A percentile compares a stretch with the other conserved stretches of the same genome.
Conservation (phyloP, 345 rosid genomes). For the Rubroshorea leprosula region DNA sequence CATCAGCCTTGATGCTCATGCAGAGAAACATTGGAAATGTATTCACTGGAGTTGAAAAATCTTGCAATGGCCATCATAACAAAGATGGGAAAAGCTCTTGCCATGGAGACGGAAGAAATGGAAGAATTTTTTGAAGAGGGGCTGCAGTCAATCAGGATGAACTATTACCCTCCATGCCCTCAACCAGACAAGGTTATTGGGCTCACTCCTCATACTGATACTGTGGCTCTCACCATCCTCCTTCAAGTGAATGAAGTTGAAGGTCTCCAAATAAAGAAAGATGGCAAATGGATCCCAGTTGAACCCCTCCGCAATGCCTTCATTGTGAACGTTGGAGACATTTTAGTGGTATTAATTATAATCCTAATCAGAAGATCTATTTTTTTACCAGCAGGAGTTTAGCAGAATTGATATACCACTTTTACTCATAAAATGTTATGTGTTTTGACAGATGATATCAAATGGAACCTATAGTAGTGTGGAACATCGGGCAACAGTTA, state of each 20-base stretch:
- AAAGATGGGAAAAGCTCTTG: too few relatives aligned
- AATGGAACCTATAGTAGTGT: conserved; percentile 22
- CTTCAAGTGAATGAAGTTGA: conserved; percentile 21
- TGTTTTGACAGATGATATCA: conserved; percentile 10
- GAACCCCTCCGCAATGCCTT: conserved; percentile 16
- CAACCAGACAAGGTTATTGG: conserved; percentile 12
- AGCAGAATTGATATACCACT: neutral
- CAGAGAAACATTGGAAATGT: too few relatives aligned
- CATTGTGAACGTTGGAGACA: conserved; percentile 27
- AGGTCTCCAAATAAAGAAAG: conserved; percentile 26
- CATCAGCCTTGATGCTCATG: too few relatives aligned
- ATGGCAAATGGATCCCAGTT: conserved; percentile 22
- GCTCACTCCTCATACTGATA: conserved; percentile 23
- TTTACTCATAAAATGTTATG: neutral
- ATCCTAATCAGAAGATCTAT: too few relatives aligned
- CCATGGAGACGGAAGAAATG: too few relatives aligned
- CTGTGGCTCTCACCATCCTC: conserved; percentile 21
- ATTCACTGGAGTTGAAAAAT: too few relatives aligned
- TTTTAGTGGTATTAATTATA: conserved; percentile 19
- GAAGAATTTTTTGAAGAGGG: too few relatives aligned
- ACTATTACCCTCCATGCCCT: too few relatives aligned
- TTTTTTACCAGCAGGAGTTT: neutral
- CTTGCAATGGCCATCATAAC: too few relatives aligned
- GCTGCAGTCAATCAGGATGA: too few relatives aligned
- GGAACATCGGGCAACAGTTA: conserved; percentile 24